phyloP scores from a whole-genome alignment of 495 filamentous ascomycete genomes.

The Cercophora sp. region DNA sequence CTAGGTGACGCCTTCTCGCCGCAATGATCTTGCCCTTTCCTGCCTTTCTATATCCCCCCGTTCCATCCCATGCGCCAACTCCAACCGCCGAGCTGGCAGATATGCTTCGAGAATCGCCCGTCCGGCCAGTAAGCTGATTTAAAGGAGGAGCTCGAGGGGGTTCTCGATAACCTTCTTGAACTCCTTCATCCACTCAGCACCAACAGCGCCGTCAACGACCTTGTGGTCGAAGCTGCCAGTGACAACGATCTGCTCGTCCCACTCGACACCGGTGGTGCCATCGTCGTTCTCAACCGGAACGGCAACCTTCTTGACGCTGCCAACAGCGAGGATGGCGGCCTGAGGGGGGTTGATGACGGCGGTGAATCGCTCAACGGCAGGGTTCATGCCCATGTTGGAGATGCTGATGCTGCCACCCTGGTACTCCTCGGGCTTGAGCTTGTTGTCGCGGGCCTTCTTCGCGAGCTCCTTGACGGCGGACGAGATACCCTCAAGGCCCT shows the following conservation, averaged over 20 bases:
- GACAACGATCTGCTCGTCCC: slow-evolving; percentile 94
- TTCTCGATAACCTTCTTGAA: slow-evolving; percentile 97
- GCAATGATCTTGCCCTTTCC: slow-evolving; percentile 4
- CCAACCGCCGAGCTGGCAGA: background rate
- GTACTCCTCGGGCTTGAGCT: slow-evolving; percentile 99
- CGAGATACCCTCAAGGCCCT: slow-evolving; percentile 84
- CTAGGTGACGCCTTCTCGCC: slow-evolving; percentile 9
- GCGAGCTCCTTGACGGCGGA: slow-evolving; percentile 87
- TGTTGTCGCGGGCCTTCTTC: slow-evolving; percentile 92
- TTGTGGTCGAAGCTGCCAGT: slow-evolving; percentile 98
- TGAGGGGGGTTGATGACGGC: slow-evolving; percentile 99
- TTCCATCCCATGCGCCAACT: slow-evolving; percentile 1
- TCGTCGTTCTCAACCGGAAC: slow-evolving; percentile 82
- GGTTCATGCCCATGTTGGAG: slow-evolving; percentile 99
- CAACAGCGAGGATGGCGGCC: slow-evolving; percentile 92
- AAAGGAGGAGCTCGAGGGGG: slow-evolving; percentile 90
- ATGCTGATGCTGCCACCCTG: slow-evolving; percentile 99
- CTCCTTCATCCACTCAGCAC: slow-evolving; percentile 94
- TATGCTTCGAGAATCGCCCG: no score
- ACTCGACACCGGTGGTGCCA: slow-evolving; percentile 69
- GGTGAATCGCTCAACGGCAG: slow-evolving; percentile 94
- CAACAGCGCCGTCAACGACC: slow-evolving; percentile 83
- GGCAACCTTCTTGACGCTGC: slow-evolving; percentile 90
- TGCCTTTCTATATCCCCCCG: background rate
- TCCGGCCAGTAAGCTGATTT: no score